A percentile compares a stretch with the other conserved stretches of the same genome.
phyloP scores from a whole-genome alignment of 192 early-diverging fungal genomes.

The Geranomyces michiganensis region DNA sequence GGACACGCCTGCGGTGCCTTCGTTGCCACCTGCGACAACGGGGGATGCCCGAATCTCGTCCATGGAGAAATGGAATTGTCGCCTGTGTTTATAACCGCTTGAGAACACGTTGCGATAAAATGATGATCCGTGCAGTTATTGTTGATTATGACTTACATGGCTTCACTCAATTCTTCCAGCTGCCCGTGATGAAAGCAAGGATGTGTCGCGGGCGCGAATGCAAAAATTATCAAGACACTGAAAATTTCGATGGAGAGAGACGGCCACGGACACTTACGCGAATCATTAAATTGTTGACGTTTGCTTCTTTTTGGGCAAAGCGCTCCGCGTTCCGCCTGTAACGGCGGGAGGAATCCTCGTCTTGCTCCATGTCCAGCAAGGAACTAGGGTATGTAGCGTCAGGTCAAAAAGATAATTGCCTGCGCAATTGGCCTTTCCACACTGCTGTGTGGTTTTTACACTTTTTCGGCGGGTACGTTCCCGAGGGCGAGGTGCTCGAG shows the following conservation, averaged over 20 bases:
- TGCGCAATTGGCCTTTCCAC: too few species aligned
- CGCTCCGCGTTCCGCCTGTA: slow-evolving; percentile 31
- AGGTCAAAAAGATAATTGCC: too few species aligned
- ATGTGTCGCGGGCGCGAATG: background rate
- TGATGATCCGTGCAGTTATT: background rate
- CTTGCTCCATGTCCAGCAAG: slow-evolving; percentile 23
- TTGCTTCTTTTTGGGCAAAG: slow-evolving; percentile 28
- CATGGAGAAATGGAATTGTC: slow-evolving; percentile 27
- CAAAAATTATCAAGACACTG: background rate
- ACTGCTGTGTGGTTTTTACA: background rate
- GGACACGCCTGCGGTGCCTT: too few species aligned
- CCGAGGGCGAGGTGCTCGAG: slow-evolving; percentile 31
- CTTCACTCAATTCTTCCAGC: slow-evolving; percentile 37
- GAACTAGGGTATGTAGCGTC: too few species aligned
- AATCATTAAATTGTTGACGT: slow-evolving; percentile 34
- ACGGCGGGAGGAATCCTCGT: slow-evolving; percentile 25
- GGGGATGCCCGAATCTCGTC: slow-evolving; percentile 16
- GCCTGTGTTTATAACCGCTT: slow-evolving; percentile 6
- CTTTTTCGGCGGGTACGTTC: slow-evolving; percentile 20
- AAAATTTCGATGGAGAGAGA: background rate
- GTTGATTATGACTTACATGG: slow-evolving; percentile 23
- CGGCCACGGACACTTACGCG: slow-evolving; percentile 6
- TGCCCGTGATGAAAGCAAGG: too few species aligned
- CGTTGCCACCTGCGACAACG: too few species aligned
- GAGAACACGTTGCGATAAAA: background rate